Conservation (phyloP, 768 basidiomycete species). For the Tephrocybe sp. region DNA sequence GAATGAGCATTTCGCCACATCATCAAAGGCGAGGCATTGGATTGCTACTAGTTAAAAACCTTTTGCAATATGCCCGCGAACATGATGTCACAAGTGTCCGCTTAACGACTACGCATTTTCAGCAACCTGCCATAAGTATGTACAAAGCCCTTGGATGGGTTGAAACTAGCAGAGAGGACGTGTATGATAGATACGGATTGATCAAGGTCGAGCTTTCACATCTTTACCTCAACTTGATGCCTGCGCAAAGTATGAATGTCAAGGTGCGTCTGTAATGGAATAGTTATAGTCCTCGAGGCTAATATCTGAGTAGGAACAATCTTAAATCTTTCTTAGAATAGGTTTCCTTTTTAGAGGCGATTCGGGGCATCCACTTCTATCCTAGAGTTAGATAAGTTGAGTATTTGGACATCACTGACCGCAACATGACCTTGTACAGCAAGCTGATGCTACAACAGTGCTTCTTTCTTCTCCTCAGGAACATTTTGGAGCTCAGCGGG, state of each 20-base stretch:
- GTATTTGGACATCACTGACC: too few relatives aligned
- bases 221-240: background rate
- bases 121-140: slow-evolving; percentile 7
- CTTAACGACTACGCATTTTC: slow-evolving; percentile 4
- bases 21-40: slow-evolving; percentile 14
- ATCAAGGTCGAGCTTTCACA: background rate
- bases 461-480: too few relatives aligned
- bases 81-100: background rate
- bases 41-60: slow-evolving; percentile 3
- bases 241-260: background rate
- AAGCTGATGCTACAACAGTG: too few relatives aligned
- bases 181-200: background rate
- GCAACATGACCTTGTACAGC: too few relatives aligned
- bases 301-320: too few relatives aligned
- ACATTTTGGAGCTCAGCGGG: too few relatives aligned
- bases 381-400: too few relatives aligned
- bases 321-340: too few relatives aligned
- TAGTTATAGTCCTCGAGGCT: too few relatives aligned
- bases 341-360: too few relatives aligned
- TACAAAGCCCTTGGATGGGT: slow-evolving; percentile 2
- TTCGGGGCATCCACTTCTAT: too few relatives aligned
- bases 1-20: slow-evolving; percentile 16
- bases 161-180: background rate
- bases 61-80: slow-evolving; percentile 9
- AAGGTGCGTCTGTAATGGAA: too few relatives aligned